Evolutionary conservation across 805 yeast genomes (phyloP).

Genomic region (Candida nonsorbophila): DNA sequence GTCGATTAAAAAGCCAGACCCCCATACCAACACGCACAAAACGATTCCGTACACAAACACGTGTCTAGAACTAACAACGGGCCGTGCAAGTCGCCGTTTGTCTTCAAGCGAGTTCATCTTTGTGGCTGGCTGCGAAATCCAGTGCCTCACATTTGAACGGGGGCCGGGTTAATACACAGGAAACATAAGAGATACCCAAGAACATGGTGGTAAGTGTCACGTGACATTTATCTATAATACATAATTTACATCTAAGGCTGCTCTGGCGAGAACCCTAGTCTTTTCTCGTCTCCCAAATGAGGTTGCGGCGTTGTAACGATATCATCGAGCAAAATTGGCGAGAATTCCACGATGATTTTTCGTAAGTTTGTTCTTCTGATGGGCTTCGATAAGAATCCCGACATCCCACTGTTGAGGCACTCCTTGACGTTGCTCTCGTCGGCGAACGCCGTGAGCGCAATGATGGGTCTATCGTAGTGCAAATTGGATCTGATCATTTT

Average conservation of each 20-base stretch:
- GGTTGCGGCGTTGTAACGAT: slow-evolving; percentile 30
- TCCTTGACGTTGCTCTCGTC: slow-evolving; percentile 85
- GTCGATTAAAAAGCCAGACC: slow-evolving; percentile 25
- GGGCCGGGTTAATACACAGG: too few relatives aligned
- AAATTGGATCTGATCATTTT: slow-evolving; percentile 60
- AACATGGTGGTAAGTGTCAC: too few relatives aligned
- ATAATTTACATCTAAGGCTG: too few relatives aligned
- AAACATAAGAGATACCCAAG: too few relatives aligned
- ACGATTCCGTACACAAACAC: too few relatives aligned
- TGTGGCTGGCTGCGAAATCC: too few relatives aligned
- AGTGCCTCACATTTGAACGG: too few relatives aligned
- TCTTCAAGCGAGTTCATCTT: too few relatives aligned
- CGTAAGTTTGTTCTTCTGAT: slow-evolving; percentile 65
- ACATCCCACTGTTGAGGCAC: slow-evolving; percentile 88
- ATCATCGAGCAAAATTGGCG: slow-evolving; percentile 29
- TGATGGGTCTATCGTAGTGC: slow-evolving; percentile 66
- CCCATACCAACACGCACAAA: slow-evolving; percentile 30
- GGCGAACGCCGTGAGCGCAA: slow-evolving; percentile 93
- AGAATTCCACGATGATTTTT: slow-evolving; percentile 47
- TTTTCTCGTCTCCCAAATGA: slow-evolving; percentile 19
- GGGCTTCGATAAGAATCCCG: slow-evolving; percentile 87
- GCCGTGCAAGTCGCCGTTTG: too few relatives aligned
- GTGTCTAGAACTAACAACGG: too few relatives aligned
- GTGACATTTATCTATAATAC: neutral
- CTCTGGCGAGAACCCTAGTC: slow-evolving; percentile 20